A percentile compares a stretch with the other conserved stretches of the same genome.
These are phyloP conservation scores for Penicillium coffeae DNA, from an alignment of 495 filamentous ascomycete species.

Conservation along the genomic window DNA sequence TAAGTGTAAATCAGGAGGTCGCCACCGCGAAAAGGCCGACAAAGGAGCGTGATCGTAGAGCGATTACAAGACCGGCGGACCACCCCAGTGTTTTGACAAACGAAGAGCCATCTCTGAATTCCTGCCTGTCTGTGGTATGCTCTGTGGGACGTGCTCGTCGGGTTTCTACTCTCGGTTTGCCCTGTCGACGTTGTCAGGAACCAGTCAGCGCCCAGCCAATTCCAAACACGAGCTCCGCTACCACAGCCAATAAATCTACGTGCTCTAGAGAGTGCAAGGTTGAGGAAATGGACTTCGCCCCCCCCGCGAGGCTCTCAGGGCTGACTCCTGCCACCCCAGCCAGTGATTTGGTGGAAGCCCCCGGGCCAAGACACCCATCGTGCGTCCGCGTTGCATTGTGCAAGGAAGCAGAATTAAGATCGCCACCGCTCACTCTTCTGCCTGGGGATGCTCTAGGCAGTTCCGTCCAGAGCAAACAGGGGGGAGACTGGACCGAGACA, in stretches of 20 bases:
- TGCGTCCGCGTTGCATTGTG: slow-evolving; percentile 10
- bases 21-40: neutral
- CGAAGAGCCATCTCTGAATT: neutral
- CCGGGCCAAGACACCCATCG: neutral
- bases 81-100: neutral
- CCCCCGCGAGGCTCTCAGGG: neutral
- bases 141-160: slow-evolving; percentile 13
- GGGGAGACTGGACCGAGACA: slow-evolving; percentile 1
- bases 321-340: neutral
- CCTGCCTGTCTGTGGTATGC: slow-evolving; percentile 8
- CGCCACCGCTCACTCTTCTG: neutral
- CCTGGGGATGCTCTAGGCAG: neutral
- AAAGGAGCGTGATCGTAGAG: neutral
- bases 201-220: slow-evolving; percentile 1
- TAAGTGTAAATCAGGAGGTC: neutral
- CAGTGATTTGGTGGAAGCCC: neutral
- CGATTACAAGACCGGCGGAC: too few relatives aligned
- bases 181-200: slow-evolving; percentile 10
- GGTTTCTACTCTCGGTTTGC: slow-evolving; percentile 8
- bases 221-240: neutral
- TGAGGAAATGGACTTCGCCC: neutral
- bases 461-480: neutral
- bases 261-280: neutral
- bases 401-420: slow-evolving; percentile 6
- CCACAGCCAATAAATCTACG: neutral